Evolutionary conservation across 108 stramenopile genomes (phyloP).

Genomic region (Cyclotella kingstonii): DNA sequence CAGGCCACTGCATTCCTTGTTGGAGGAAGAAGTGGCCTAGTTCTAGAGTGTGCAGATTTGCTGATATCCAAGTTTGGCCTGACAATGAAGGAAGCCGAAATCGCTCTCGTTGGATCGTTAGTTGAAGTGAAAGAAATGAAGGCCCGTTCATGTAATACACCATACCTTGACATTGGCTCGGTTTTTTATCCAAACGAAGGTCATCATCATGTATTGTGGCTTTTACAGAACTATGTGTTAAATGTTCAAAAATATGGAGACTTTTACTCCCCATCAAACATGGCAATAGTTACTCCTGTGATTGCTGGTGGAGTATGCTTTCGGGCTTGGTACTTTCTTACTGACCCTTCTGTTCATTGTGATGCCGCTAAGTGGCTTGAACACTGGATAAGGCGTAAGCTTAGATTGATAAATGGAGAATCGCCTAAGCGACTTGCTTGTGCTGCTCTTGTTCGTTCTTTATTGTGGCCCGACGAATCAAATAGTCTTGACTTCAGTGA

Average conservation of each 20-base stretch:
- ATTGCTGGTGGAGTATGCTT: constrained; percentile 66
- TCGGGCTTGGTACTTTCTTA: constrained; percentile 64
- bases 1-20: constrained; percentile 71
- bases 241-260: constrained; percentile 69
- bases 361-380: constrained; percentile 54
- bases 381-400: constrained; percentile 32
- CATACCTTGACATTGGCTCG: neutral
- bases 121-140: constrained; percentile 22
- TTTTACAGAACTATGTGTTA: constrained; percentile 67
- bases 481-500: constrained; percentile 18
- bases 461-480: constrained; percentile 61
- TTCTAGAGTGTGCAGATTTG: constrained; percentile 71
- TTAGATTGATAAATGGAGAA: constrained; percentile 23
- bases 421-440: constrained; percentile 64
- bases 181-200: constrained; percentile 46
- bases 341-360: constrained; percentile 22
- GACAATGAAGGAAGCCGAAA: constrained; percentile 68
- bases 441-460: constrained; percentile 62
- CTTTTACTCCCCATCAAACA: constrained; percentile 45
- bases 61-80: constrained; percentile 48
- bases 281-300: constrained; percentile 68
- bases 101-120: constrained; percentile 39
- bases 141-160: neutral
- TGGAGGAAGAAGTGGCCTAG: constrained; percentile 72
- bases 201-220: constrained; percentile 59